Base-by-base conservation (phyloP, 2,329 filamentous ascomycete species). In the Pseudocercospora vitis region DNA sequence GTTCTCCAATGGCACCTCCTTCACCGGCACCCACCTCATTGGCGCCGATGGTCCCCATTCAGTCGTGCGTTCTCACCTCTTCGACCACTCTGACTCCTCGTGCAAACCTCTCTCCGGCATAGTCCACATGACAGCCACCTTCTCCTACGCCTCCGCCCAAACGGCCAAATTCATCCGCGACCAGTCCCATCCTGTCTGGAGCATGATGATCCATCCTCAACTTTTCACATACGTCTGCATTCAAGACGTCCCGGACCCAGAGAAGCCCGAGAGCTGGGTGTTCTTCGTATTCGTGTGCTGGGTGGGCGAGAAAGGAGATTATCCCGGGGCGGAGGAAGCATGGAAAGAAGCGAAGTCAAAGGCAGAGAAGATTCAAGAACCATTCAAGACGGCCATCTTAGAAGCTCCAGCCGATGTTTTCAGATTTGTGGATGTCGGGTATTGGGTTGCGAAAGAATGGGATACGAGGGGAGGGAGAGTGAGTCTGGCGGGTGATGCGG, bases 401-500 rank as follows among this genome's bases (percentile, higher is more conserved):
- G 48, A 35, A 18, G 50, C 64, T n/a, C 58, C 55, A 3, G 47
- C 55, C 2, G 50, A 54, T 8, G 55, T 53, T 2, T 48, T 64
- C n/a, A n/a, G 19, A 37, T 37, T 16, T 16, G n/a, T 16, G 19
- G 33, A 37, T 16, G 9, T 37, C 14, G 48, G 37, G 16, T 66
- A 53, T 54, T 66, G 64, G 63, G 52, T 59, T 44, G 52, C 29
- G 26, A 48, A 33, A 35, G 46, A 48, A 1, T 67, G 61, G 61
- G 59, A 67, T 46, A 63, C 51, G 12, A 51, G 44, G 23, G 28
- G 53, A 2, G 66, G 66, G 7, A 50, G 56, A 7, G 56, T 62
- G 6, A 65, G 58, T 4, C 55, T 74, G 3, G 63, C 62, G 1
- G 74, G 71, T 18, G 62, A 67, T 26, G 68, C 69, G n/a, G 74